These are phyloP conservation scores for Hymenoscyphus infarciens DNA, from an alignment of 2,329 filamentous ascomycete genomes.

Conservation along the genomic window DNA sequence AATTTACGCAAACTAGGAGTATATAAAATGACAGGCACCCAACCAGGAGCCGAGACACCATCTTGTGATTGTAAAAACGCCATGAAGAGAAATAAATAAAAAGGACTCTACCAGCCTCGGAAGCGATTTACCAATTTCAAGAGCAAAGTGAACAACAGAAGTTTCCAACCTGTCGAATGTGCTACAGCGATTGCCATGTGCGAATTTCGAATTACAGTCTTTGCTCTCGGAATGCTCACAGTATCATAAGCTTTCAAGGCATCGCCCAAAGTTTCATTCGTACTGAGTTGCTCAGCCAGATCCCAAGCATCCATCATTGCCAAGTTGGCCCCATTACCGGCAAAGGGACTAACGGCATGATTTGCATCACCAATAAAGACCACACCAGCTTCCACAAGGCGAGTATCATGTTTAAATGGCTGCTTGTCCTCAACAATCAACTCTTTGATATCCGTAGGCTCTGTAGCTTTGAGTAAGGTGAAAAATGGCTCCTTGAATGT, in stretches of 20 bases:
- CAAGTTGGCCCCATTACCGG: conserved; percentile 47
- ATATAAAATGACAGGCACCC: too few relatives aligned
- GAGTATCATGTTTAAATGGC: conserved; percentile 40
- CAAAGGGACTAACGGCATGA: conserved; percentile 48
- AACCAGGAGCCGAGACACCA: too few relatives aligned
- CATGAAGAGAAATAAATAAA: neutral
- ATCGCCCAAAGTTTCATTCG: conserved; percentile 24
- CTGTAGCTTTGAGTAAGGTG: conserved; percentile 40
- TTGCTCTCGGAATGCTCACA: conserved; percentile 37
- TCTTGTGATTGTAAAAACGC: too few relatives aligned
- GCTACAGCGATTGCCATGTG: conserved; percentile 4
- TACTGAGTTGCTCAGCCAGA: conserved; percentile 41
- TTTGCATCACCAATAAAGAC: conserved; percentile 50
- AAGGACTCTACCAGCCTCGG: neutral
- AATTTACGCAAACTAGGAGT: too few relatives aligned
- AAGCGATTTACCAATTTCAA: neutral
- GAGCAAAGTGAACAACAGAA: neutral
- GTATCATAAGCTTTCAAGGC: conserved; percentile 38
- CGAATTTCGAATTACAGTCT: conserved; percentile 7
- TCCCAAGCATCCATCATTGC: conserved; percentile 47
- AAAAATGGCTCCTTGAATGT: conserved; percentile 40
- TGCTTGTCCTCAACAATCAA: conserved; percentile 44
- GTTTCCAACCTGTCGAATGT: neutral
- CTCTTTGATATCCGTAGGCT: conserved; percentile 37
- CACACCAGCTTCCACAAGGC: conserved; percentile 24